Evolutionary conservation across 768 basidiomycete genomes (phyloP).

Genomic region (Lactarius hatsudake): DNA sequence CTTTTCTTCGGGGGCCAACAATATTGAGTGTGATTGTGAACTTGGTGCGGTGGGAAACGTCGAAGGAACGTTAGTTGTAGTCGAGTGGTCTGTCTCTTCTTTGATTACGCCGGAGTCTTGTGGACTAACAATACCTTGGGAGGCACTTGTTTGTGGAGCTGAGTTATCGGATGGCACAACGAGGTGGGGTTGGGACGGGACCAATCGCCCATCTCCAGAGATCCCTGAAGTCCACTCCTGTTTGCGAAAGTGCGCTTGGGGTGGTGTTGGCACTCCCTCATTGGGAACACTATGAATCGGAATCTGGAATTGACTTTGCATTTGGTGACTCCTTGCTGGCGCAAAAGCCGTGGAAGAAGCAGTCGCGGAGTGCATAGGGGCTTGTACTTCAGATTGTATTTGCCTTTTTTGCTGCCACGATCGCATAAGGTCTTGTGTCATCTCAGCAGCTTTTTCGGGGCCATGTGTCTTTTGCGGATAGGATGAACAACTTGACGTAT

Average conservation of each 20-base stretch:
- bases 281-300: neutral
- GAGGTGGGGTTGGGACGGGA: neutral
- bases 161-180: neutral
- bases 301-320: neutral
- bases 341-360: neutral
- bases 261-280: neutral
- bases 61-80: neutral
- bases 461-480: constrained; percentile 4
- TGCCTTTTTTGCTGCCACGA: neutral
- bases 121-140: neutral
- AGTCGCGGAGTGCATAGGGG: neutral
- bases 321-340: neutral
- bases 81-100: neutral
- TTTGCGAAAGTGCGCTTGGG: neutral
- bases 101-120: neutral
- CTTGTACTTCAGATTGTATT: neutral
- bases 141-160: neutral
- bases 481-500: constrained; percentile 5
- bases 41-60: neutral
- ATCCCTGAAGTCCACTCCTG: neutral
- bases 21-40: constrained; percentile 18
- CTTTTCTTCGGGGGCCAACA: constrained; percentile 15
- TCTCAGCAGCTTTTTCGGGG: neutral
- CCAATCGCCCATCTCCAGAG: neutral
- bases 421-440: constrained; percentile 6